phyloP scores from a whole-genome alignment of 257 asterid species.

The Anisodus tanguticus region DNA sequence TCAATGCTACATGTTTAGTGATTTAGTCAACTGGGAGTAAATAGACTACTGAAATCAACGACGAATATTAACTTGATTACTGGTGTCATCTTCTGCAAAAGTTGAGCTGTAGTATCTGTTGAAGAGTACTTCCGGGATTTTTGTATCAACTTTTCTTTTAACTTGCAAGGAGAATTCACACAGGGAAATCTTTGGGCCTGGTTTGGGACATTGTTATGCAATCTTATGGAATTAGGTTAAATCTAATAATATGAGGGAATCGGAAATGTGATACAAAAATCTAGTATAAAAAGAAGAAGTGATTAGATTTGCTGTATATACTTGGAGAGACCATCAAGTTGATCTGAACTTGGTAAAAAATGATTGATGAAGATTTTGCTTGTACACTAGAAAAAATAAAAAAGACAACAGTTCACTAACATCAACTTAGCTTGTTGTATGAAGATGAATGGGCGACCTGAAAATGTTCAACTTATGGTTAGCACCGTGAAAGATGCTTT shows the following conservation, averaged over 20 bases:
- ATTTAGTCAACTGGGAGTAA: conserved; percentile 19
- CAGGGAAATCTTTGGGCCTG: conserved; percentile 8
- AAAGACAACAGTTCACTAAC: not conserved
- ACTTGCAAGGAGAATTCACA: not conserved
- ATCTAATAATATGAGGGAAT: not conserved
- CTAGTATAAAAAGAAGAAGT: not conserved
- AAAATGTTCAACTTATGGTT: not conserved
- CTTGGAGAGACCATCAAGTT: conserved; percentile 2
- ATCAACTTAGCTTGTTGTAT: not conserved
- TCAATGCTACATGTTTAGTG: not conserved
- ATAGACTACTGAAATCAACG: not conserved
- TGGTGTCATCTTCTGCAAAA: not conserved
- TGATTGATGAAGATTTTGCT: not conserved
- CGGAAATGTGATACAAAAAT: conserved; percentile 2
- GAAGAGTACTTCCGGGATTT: not conserved
- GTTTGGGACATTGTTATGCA: conserved; percentile 10
- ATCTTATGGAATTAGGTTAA: not conserved
- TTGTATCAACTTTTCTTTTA: not conserved
- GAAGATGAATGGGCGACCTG: not conserved
- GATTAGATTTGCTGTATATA: not conserved
- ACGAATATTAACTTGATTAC: not conserved
- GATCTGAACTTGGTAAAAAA: not conserved
- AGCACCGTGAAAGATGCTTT: conserved; percentile 1
- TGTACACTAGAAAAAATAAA: not conserved
- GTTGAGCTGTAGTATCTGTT: conserved; percentile 4